Evolutionary conservation across 306 rosid species (phyloP), one percentile per base, ranked within the genome.

Genomic region (Purshia tridentata): DNA sequence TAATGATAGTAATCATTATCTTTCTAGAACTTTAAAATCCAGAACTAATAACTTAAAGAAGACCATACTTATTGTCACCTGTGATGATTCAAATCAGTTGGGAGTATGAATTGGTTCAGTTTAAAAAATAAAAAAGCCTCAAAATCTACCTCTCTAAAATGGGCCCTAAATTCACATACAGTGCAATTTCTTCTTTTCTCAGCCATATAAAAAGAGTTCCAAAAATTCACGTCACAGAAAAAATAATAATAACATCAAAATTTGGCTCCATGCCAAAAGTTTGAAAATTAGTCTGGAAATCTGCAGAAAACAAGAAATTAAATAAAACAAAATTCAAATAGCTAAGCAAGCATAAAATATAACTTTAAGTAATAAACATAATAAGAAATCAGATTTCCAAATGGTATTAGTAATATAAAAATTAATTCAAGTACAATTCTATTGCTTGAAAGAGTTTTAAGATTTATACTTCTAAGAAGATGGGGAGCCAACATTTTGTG

Each of bases 401-500:
- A 75, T 39, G 41, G 52, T 11, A 39, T 45, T 15, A 58, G 63
- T 9, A 75, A 50, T 16, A 63, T 18, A 60, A 72, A 67, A 78
- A 63, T 68, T 61, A 15, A 69, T 75, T 57, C 40, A 65, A 53
- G n/a, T 53, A n/a, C 23, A 53, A 53, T 53, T 53, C 23, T 19
- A n/a, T 18, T 53, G 0, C 70, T 13, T 47, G 16, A 46, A 45
- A 22, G 18, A 65, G 55, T 65, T 65, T 77, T 16, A 52, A 76
- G 84, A 85, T 65, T n/a, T 67, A 72, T 91, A 94, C 99, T 90
- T 86, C 99, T 81, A 50, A 95, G 86, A 48, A 95, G 99, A 78
- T 95, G 99, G 2, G 98, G 99, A 65, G 98, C 99, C 88, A 95
- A 75, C 96, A 95, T 95, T 78, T 81, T 90, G 78, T 95, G 99